phyloP scores from a whole-genome alignment of 1,284 basidiomycete genomes.

The Cryptococcus sp. region DNA sequence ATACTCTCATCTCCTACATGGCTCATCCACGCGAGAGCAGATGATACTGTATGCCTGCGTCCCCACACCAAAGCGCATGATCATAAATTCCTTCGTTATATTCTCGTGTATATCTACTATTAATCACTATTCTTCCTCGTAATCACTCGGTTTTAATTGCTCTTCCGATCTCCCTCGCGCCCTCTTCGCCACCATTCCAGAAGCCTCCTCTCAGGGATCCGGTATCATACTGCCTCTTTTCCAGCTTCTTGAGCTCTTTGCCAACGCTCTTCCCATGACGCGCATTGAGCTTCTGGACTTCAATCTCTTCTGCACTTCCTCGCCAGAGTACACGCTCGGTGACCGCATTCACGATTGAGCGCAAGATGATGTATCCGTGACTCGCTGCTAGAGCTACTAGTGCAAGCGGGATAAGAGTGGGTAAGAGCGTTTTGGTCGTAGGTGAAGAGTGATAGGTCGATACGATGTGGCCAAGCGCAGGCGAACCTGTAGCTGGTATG shows the following conservation, averaged over 20 bases:
- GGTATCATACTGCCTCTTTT: conserved; percentile 20
- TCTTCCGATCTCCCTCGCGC: conserved; percentile 39
- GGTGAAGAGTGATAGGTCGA: conserved; percentile 35
- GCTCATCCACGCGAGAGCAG: too few species aligned
- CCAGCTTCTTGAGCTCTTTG: conserved; percentile 11
- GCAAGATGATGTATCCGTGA: conserved; percentile 74
- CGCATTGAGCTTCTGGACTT: conserved; percentile 32
- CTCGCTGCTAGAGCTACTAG: conserved; percentile 74
- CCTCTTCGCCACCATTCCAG: conserved; percentile 47
- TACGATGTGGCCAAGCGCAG: conserved; percentile 36
- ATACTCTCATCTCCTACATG: too few species aligned
- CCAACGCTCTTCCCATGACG: conserved; percentile 2
- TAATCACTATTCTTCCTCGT: background rate
- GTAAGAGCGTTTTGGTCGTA: conserved; percentile 30
- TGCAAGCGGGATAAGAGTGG: conserved; percentile 63
- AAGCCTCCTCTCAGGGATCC: conserved; percentile 27
- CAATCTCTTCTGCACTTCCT: conserved; percentile 62
- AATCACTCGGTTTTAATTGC: conserved; percentile 34
- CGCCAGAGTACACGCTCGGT: conserved; percentile 75
- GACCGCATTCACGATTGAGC: conserved; percentile 65
- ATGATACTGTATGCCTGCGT: too few species aligned
- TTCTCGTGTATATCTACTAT: background rate
- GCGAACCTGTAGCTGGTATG: conserved; percentile 28
- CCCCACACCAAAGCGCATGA: too few species aligned
- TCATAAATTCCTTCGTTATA: background rate